A percentile compares a stretch with the other conserved stretches of the same genome.
Evolutionary conservation across 108 stramenopile genomes (phyloP).

Genomic region (Cylindrotheca fusiformis): DNA sequence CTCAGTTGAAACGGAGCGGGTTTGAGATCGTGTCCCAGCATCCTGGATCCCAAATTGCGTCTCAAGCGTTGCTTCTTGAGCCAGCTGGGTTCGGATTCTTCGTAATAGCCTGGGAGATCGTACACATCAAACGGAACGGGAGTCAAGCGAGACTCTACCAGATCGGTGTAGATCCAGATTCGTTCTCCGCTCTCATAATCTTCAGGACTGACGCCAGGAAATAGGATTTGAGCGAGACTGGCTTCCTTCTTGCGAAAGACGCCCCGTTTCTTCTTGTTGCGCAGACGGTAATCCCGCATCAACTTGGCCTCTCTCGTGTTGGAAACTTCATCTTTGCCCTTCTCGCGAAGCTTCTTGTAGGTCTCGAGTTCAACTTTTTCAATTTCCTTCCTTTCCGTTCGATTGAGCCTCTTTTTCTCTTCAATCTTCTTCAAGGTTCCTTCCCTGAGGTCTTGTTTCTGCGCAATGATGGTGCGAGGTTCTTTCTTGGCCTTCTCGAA

Average conservation of each 20-base stretch:
- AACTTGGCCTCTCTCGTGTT: conserved; percentile 25
- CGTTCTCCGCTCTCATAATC: conserved; percentile 41
- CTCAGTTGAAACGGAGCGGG: conserved; percentile 42
- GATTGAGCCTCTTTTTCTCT: conserved; percentile 6
- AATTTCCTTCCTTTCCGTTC: conserved; percentile 21
- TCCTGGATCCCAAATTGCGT: conserved; percentile 40
- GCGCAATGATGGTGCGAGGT: background rate
- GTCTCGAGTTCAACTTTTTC: conserved; percentile 4
- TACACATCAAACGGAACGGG: conserved; percentile 91
- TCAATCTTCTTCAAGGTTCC: conserved; percentile 15
- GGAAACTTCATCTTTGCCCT: conserved; percentile 27
- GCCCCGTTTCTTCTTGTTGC: conserved; percentile 61
- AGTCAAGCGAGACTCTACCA: conserved; percentile 57
- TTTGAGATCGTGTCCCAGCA: conserved; percentile 42
- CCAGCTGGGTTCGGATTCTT: conserved; percentile 1
- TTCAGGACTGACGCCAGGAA: conserved; percentile 62
- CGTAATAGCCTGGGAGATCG: conserved; percentile 61
- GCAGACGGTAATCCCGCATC: conserved; percentile 28
- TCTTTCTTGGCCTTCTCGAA: background rate
- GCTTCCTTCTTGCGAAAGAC: conserved; percentile 42
- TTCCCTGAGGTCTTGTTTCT: background rate
- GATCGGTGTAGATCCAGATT: conserved; percentile 50
- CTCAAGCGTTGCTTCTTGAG: conserved; percentile 6
- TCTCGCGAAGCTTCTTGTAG: conserved; percentile 20
- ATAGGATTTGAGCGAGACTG: conserved; percentile 53